phyloP scores from a whole-genome alignment of 257 asterid species.

The Solanum rostratum region DNA sequence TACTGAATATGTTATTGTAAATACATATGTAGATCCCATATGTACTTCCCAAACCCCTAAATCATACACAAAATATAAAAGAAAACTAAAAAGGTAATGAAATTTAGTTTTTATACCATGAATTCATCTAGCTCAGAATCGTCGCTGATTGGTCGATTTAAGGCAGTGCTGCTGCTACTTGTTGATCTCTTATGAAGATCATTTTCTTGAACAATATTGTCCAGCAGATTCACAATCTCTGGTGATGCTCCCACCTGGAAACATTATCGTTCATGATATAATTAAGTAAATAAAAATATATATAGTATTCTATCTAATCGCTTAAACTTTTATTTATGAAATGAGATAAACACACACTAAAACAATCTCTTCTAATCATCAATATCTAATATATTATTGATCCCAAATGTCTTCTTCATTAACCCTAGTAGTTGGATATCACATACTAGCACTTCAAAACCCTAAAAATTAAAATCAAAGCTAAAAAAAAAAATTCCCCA shows the following conservation, averaged over 20 bases:
- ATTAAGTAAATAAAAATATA: neutral
- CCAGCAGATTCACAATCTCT: slow-evolving; percentile 34
- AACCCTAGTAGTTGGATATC: neutral
- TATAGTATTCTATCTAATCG: neutral
- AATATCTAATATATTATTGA: neutral
- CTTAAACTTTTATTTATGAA: neutral
- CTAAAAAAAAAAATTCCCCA: neutral
- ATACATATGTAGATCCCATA: neutral
- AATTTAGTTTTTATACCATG: slow-evolving; percentile 24
- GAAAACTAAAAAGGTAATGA: neutral
- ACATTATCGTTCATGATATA: neutral
- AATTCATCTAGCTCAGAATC: slow-evolving; percentile 68
- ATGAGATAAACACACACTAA: neutral
- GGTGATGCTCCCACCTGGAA: slow-evolving; percentile 62
- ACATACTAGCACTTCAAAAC: neutral
- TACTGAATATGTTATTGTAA: neutral
- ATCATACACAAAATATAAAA: neutral
- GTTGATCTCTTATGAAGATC: slow-evolving; percentile 7
- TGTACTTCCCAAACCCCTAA: neutral
- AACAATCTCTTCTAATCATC: neutral
- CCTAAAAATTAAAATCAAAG: neutral
- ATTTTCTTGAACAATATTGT: slow-evolving; percentile 34
- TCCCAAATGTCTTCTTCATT: neutral
- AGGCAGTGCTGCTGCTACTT: neutral
- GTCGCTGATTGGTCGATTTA: slow-evolving; percentile 11